Base-by-base conservation (phyloP, 1,284 basidiomycete genomes). In the Trichosporon faecale region DNA sequence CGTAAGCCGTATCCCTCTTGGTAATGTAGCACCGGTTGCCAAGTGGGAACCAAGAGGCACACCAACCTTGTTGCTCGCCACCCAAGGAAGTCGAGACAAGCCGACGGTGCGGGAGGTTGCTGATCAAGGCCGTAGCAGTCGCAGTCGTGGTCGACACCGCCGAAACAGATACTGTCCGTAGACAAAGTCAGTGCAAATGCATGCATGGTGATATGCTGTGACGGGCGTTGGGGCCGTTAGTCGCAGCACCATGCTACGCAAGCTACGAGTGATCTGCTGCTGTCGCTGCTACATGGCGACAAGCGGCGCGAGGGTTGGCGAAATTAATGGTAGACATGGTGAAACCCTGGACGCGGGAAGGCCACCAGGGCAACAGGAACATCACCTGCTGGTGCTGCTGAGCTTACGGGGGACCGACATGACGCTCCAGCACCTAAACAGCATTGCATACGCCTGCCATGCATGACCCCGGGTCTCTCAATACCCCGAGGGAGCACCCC, bases 1-100 rank as follows among this genome's bases (percentile, higher is more conserved):
- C 27, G 16, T 31, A 7, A 33, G 29, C 11, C 57, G 57, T 31
- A 21, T 2, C 57, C 27, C 27, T 61, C 57, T 16, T 8, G 27
- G 29, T n/a, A 27, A 61, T 61, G 49, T 25, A 44, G 52, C 52
- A 57, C 16, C 33, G 29, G 57, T 31, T 31, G 57, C 57, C 57
- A 61, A 61, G 57, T 25, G 52, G 33, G 57, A 61, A 33, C 27
- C 57, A 61, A n/a, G 57, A 61, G 57, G 57, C 27, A 61, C 57
- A n/a, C 29, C 57, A 61, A 61, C 57, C 57, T 61, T 31, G 27
- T 61, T 33, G 27, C 57, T 61, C 27, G 57, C 27, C 57, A 31
- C 57, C 57, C 57, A 29, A n/a, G 18, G 23, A 37, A 33, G 35
- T 12, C 35, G 35, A 31, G 29, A 5, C 27, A 61, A 3, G 27